A percentile compares a stretch with the other conserved stretches of the same genome.
These are phyloP conservation scores for Syzygium aqueum DNA, from an alignment of 345 rosid species.

Conservation along the genomic window DNA sequence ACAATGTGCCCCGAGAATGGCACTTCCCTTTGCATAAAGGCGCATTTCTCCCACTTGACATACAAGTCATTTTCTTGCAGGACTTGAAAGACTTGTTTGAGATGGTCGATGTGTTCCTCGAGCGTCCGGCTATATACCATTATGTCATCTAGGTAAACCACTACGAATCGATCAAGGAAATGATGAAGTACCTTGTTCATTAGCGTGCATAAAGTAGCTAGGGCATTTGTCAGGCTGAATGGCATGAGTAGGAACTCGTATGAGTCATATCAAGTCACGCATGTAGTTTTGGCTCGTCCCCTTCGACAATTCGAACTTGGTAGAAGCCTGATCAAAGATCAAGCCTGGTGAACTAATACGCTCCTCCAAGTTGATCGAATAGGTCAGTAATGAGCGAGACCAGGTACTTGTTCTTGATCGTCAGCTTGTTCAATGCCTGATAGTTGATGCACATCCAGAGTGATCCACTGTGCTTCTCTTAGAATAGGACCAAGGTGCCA, in stretches of 20 bases:
- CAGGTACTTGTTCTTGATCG: too few relatives aligned
- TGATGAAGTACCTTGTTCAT: background rate
- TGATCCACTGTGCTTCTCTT: background rate
- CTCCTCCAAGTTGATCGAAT: too few relatives aligned
- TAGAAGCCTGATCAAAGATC: background rate
- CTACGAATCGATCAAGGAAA: accelerated
- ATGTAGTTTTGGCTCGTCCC: background rate
- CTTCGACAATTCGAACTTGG: background rate
- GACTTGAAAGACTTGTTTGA: background rate
- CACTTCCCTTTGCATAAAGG: too few relatives aligned
- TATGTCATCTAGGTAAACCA: too few relatives aligned
- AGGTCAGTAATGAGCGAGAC: too few relatives aligned
- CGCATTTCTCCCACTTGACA: background rate
- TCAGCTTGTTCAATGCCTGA: too few relatives aligned
- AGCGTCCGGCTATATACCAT: background rate
- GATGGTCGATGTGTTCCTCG: background rate
- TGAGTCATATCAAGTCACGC: background rate
- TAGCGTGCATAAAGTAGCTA: background rate
- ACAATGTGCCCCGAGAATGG: too few relatives aligned
- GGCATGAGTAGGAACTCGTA: background rate
- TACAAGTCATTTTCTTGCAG: accelerated
- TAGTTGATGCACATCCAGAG: background rate
- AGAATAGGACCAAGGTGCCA: background rate
- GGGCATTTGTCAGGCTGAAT: accelerated
- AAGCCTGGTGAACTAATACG: background rate